Percentiles rank a stretch among this genome's conserved stretches.
These are phyloP conservation scores for Populus pruinosa DNA, from an alignment of 345 rosid species.

Conservation along the genomic window DNA sequence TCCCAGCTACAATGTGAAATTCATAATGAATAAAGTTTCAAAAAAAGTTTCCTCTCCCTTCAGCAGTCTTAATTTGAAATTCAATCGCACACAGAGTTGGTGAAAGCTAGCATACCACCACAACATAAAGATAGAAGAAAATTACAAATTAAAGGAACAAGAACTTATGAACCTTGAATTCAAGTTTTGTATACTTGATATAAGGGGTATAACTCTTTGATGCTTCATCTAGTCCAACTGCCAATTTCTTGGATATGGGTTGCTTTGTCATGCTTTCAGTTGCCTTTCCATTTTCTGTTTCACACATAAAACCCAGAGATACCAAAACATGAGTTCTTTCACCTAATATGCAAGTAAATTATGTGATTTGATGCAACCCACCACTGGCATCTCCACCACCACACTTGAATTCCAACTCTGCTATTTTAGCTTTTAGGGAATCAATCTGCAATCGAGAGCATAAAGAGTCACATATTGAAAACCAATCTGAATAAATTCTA, in stretches of 20 bases:
- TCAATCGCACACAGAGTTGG: not conserved
- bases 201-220: slow-evolving; percentile 63
- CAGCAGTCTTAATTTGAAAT: not conserved
- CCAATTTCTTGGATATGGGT: slow-evolving; percentile 30
- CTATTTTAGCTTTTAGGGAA: slow-evolving; percentile 61
- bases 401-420: slow-evolving; percentile 49
- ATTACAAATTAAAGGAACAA: not conserved
- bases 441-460: slow-evolving; percentile 48
- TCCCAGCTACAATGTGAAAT: not conserved
- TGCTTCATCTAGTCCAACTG: slow-evolving; percentile 27
- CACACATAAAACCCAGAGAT: slow-evolving; percentile 14
- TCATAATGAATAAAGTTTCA: not conserved
- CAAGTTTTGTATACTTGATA: slow-evolving; percentile 86
- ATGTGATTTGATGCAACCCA: slow-evolving; percentile 20
- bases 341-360: slow-evolving; percentile 1
- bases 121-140: not conserved
- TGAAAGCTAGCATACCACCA: not conserved
- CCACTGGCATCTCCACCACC: slow-evolving; percentile 24
- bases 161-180: slow-evolving; percentile 57
- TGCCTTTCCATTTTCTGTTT: slow-evolving; percentile 41
- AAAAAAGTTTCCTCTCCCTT: not conserved
- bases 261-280: slow-evolving; percentile 23
- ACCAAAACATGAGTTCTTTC: not conserved
- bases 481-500: not conserved
- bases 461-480: slow-evolving; percentile 1